phyloP scores from a whole-genome alignment of 129 eudicot species.

The Lonicera japonica region DNA sequence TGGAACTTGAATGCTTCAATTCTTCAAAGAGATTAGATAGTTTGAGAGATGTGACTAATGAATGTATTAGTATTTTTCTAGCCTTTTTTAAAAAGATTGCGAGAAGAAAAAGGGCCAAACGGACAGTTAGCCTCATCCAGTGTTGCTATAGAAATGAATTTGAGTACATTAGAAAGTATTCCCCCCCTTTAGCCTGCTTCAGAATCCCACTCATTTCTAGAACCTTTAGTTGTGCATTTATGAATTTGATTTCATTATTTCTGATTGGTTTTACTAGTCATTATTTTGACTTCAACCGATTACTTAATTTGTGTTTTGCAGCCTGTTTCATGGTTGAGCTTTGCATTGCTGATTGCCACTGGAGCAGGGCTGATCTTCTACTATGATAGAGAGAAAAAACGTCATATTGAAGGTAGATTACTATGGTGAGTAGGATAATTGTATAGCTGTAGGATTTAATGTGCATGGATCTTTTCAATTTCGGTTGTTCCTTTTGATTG shows the following conservation, averaged over 20 bases:
- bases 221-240: neutral
- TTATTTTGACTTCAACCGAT: slow-evolving; percentile 1
- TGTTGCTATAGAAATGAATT: neutral
- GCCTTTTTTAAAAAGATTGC: neutral
- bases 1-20: neutral
- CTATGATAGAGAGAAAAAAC: slow-evolving; percentile 78
- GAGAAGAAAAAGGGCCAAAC: too few species aligned
- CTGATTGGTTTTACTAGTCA: neutral
- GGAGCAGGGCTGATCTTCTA: slow-evolving; percentile 83
- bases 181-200: neutral
- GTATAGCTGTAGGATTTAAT: slow-evolving; percentile 20
- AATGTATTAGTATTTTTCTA: neutral
- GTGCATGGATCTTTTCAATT: neutral
- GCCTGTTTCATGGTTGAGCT: slow-evolving; percentile 98
- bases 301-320: slow-evolving; percentile 20
- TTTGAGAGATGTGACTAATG: too few species aligned
- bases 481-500: neutral
- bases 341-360: slow-evolving; percentile 72
- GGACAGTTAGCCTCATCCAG: too few species aligned
- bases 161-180: neutral
- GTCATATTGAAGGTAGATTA: slow-evolving; percentile 85
- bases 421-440: slow-evolving; percentile 61
- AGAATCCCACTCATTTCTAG: neutral
- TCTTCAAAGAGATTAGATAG: neutral
- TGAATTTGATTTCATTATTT: neutral